These are phyloP conservation scores for Avena sativa DNA, from an alignment of 176 grass and related monocot genomes.

Conservation along the genomic window DNA sequence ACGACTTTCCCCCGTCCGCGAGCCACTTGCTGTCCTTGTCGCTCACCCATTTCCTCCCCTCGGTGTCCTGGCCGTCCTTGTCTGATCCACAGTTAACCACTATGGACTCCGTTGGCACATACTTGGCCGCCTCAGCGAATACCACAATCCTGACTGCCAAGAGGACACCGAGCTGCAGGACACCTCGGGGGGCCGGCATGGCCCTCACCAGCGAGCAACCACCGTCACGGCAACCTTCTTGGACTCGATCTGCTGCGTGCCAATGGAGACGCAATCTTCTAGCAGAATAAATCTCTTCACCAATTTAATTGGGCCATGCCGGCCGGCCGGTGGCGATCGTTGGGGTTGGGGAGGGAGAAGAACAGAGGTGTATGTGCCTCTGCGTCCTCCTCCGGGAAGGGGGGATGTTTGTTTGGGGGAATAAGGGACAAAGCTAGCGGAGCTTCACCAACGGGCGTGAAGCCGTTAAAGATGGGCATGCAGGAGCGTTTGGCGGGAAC, in stretches of 20 bases:
- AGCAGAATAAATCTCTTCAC: neutral
- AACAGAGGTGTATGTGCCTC: slow-evolving; percentile 54
- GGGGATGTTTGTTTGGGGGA: slow-evolving; percentile 32
- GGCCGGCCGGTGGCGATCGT: neutral
- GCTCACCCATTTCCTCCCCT: slow-evolving; percentile 57
- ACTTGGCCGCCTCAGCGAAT: neutral
- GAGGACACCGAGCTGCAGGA: neutral
- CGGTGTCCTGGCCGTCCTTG: slow-evolving; percentile 56
- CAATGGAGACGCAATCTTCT: neutral
- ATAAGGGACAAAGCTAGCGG: slow-evolving; percentile 13
- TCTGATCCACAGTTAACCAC: slow-evolving; percentile 66
- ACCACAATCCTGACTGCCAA: neutral
- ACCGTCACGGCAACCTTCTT: neutral
- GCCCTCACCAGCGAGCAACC: neutral
- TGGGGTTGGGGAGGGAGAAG: slow-evolving; percentile 38
- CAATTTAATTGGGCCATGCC: slow-evolving; percentile 28
- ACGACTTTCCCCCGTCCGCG: slow-evolving; percentile 46
- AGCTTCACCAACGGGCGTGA: slow-evolving; percentile 11
- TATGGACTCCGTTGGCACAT: slow-evolving; percentile 60
- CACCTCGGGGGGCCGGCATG: slow-evolving; percentile 8
- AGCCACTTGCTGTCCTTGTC: slow-evolving; percentile 63
- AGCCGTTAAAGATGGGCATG: slow-evolving; percentile 35
- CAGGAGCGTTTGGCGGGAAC: slow-evolving; percentile 46
- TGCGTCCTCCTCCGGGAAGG: slow-evolving; percentile 51
- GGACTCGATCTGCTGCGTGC: neutral